These are phyloP conservation scores for Daucus carota DNA, from an alignment of 129 eudicot genomes.

Conservation along the genomic window DH1_v3.0 NC_030383.2:45487501-45488000, in stretches of 20 bases:
- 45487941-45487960: not conserved
- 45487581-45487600: constrained; percentile 45
- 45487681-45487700: constrained; percentile 57
- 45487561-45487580: constrained; percentile 72
- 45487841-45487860: constrained; percentile 62
- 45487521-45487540: constrained; percentile 77
- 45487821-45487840: constrained; percentile 67
- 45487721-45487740: constrained; percentile 98
- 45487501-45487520: constrained; percentile 71
- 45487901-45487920: constrained; percentile 44
- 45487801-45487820: constrained; percentile 1
- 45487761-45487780: not conserved
- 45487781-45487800: not conserved
- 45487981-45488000: not conserved
- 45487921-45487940: not conserved
- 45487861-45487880: constrained; percentile 63
- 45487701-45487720: constrained; percentile 98
- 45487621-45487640: constrained; percentile 57
- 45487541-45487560: constrained; percentile 92
- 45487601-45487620: constrained; percentile 44
- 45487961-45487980: not conserved
- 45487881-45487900: constrained; percentile 92
- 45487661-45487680: constrained; percentile 81
- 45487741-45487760: constrained; percentile 7
- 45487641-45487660: constrained; percentile 61